Evolutionary conservation across 306 rosid genomes (phyloP).

Genomic region (Quercus glauca): DNA sequence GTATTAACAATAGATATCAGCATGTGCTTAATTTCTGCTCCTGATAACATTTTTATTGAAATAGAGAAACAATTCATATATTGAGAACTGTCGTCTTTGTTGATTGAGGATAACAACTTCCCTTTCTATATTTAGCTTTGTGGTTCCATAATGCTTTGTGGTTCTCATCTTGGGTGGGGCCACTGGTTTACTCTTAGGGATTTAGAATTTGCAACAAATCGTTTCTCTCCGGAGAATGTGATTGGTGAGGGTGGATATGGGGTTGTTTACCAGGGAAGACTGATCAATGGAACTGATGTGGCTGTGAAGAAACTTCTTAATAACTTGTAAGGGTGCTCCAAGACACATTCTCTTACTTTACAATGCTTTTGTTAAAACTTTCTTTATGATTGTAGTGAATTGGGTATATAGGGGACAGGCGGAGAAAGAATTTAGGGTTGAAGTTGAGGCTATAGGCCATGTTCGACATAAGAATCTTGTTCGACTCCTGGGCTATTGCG

Average conservation of each 20-base stretch:
- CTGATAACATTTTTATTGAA: too few relatives aligned
- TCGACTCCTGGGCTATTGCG: constrained; percentile 84
- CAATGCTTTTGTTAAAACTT: constrained; percentile 16
- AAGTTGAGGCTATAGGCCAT: constrained; percentile 99
- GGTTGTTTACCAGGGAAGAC: constrained; percentile 78
- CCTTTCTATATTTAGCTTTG: too few relatives aligned
- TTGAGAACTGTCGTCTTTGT: too few relatives aligned
- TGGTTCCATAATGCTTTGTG: too few relatives aligned
- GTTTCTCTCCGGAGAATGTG: constrained; percentile 63
- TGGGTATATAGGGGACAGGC: constrained; percentile 83
- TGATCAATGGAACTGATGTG: constrained; percentile 87
- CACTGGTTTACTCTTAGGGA: constrained; percentile 99
- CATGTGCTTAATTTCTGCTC: too few relatives aligned
- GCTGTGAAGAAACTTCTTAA: constrained; percentile 96
- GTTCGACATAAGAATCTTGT: constrained; percentile 96
- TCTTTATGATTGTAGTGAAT: constrained; percentile 12
- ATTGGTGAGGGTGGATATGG: constrained; percentile 99
- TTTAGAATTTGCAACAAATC: constrained; percentile 71
- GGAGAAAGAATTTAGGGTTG: constrained; percentile 96
- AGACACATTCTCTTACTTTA: not conserved
- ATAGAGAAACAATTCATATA: too few relatives aligned
- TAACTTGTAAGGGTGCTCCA: constrained; percentile 69
- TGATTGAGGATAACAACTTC: too few relatives aligned
- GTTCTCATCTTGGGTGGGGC: constrained; percentile 99
- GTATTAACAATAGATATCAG: too few relatives aligned